A percentile compares a stretch with the other conserved stretches of the same genome.
phyloP scores from a whole-genome alignment of 805 yeast species.

The Suhomyces canberraensis region DNA sequence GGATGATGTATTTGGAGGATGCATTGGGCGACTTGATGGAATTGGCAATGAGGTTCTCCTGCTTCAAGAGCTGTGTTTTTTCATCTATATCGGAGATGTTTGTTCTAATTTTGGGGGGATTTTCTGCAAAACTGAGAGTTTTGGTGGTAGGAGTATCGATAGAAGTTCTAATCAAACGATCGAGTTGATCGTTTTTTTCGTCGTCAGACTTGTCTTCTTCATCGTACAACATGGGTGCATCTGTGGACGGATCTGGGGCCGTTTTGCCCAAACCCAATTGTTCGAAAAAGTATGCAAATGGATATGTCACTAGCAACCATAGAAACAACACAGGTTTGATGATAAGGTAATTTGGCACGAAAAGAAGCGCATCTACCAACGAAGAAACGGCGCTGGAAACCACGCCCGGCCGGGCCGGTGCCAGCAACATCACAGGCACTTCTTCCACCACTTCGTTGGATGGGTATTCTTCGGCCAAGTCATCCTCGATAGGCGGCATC shows the following conservation, averaged over 20 bases:
- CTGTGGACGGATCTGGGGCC: not conserved
- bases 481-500: conserved; percentile 8
- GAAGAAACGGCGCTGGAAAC: not conserved
- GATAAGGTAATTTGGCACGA: conserved; percentile 48
- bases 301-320: conserved; percentile 55
- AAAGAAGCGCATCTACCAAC: conserved; percentile 29
- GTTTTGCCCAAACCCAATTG: conserved; percentile 11
- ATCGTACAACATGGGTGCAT: not conserved
- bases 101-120: conserved; percentile 1
- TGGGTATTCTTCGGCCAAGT: conserved; percentile 6
- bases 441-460: not conserved
- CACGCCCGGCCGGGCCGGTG: conserved; percentile 1
- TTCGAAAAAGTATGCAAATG: conserved; percentile 44
- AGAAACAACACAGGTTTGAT: conserved; percentile 49
- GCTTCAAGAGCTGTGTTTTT: conserved; percentile 36
- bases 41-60: conserved; percentile 40
- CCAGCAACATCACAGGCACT: too few relatives aligned
- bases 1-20: conserved; percentile 40
- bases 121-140: conserved; percentile 2
- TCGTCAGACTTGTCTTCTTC: not conserved
- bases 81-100: conserved; percentile 18
- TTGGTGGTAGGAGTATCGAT: not conserved
- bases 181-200: not conserved
- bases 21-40: conserved; percentile 41
- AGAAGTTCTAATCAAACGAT: not conserved